Conservation (phyloP, 1,139 yeast species). For the Yamadazyma mexicana region DNA sequence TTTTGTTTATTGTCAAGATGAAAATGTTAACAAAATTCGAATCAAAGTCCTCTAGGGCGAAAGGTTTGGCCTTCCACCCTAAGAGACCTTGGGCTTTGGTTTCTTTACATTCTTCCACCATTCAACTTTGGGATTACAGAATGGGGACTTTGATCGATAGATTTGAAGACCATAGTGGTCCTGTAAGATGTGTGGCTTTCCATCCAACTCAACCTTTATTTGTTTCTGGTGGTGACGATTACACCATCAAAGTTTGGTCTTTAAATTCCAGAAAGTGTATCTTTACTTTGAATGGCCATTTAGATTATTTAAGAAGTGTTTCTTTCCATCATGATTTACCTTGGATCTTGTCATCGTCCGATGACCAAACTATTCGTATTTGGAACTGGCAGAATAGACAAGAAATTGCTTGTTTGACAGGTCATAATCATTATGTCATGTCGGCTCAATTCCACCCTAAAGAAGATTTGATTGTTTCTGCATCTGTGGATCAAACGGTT, state of each 20-base stretch:
- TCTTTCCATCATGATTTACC: conserved; percentile 96
- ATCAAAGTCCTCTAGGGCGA: conserved; percentile 97
- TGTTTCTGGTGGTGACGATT: conserved; percentile 97
- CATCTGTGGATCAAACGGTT: conserved; percentile 97
- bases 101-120: conserved; percentile 90
- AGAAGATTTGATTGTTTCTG: conserved; percentile 92
- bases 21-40: conserved; percentile 98
- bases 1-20: conserved; percentile 40
- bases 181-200: conserved; percentile 92
- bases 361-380: conserved; percentile 96
- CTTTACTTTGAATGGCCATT: conserved; percentile 88
- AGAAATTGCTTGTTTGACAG: conserved; percentile 95
- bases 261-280: conserved; percentile 86
- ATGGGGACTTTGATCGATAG: conserved; percentile 98
- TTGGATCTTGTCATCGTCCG: conserved; percentile 95
- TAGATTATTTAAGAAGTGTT: conserved; percentile 93
- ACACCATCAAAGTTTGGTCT: conserved; percentile 95
- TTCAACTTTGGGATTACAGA: conserved; percentile 98
- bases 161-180: conserved; percentile 98
- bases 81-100: conserved; percentile 96
- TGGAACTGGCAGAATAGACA: conserved; percentile 99
- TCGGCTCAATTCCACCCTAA: conserved; percentile 97
- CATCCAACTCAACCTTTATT: conserved; percentile 98
- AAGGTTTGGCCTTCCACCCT: conserved; percentile 98
- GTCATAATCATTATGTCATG: conserved; percentile 98